A percentile compares a stretch with the other conserved stretches of the same genome.
phyloP scores from a whole-genome alignment of 2,329 filamentous ascomycete genomes.

The Epichloe bromicola region DNA sequence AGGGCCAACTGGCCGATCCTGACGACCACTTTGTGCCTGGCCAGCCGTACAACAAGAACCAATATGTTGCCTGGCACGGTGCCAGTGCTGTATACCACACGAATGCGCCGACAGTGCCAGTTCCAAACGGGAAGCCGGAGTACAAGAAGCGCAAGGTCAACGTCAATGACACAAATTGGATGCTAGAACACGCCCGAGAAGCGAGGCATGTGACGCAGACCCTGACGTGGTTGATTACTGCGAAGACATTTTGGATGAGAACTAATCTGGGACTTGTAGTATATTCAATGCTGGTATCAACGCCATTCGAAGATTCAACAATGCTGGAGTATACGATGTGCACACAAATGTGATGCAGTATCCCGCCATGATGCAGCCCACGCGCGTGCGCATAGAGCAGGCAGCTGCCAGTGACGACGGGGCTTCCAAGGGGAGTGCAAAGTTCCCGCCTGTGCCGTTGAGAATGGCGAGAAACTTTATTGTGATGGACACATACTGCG shows the following conservation, averaged over 20 bases:
- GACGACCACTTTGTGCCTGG: conserved; percentile 66
- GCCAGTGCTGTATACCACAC: conserved; percentile 93
- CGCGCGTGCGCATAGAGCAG: conserved; percentile 70
- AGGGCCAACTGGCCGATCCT: conserved; percentile 85
- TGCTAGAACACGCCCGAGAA: conserved; percentile 83
- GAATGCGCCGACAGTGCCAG: conserved; percentile 61
- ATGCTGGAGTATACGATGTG: conserved; percentile 75
- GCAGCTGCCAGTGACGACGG: conserved; percentile 32
- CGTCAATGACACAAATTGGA: conserved; percentile 92
- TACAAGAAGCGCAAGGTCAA: conserved; percentile 75
- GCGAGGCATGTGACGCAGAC: conserved; percentile 50
- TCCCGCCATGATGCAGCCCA: conserved; percentile 79
- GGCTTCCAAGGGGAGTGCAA: conserved; percentile 15
- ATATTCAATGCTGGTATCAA: conserved; percentile 71
- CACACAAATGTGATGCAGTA: conserved; percentile 90
- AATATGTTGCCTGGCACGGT: conserved; percentile 97
- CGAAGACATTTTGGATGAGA: too few relatives aligned
- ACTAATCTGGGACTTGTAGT: conserved; percentile 30
- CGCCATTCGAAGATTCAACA: conserved; percentile 53
- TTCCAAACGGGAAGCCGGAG: conserved; percentile 62
- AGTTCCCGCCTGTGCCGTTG: conserved; percentile 35
- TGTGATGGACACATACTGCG: conserved; percentile 41
- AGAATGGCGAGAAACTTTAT: conserved; percentile 43
- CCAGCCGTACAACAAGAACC: conserved; percentile 94
- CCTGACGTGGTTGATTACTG: too few relatives aligned